These are phyloP conservation scores for Penicillium crustosum DNA, from an alignment of 2,329 filamentous ascomycete species.

Conservation along the genomic window DNA sequence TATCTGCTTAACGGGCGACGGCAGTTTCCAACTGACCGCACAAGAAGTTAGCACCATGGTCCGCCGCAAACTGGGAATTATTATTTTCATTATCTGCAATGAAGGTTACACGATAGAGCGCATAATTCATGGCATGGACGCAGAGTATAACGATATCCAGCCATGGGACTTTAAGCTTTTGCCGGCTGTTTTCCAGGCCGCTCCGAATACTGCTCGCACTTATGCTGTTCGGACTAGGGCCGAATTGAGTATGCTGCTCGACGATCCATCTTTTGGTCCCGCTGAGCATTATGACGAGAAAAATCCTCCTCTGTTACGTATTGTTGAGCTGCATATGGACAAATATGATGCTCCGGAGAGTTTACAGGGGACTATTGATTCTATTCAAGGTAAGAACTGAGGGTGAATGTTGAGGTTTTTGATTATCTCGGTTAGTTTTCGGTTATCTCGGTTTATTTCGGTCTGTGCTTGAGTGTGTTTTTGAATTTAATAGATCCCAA, in stretches of 20 bases:
- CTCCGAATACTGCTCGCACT: constrained; percentile 56
- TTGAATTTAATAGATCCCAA: background rate
- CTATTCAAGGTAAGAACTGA: background rate
- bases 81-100: constrained; percentile 80
- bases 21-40: constrained; percentile 76
- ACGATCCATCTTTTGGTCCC: constrained; percentile 60
- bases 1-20: constrained; percentile 82
- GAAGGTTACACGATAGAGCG: constrained; percentile 84
- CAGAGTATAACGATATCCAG: constrained; percentile 73
- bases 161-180: constrained; percentile 71
- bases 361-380: background rate
- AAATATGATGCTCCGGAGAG: constrained; percentile 67
- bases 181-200: constrained; percentile 64
- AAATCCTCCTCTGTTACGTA: constrained; percentile 51
- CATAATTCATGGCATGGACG: constrained; percentile 77
- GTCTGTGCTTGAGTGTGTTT: background rate
- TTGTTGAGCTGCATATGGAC: constrained; percentile 77
- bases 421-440: background rate
- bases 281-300: constrained; percentile 29
- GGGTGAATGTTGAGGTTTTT: background rate
- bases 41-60: constrained; percentile 83
- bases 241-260: constrained; percentile 64
- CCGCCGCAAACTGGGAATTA: constrained; percentile 66
- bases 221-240: constrained; percentile 66
- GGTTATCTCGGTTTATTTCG: no score